Conservation (phyloP, 2,329 filamentous ascomycete genomes). For the Fusarium sp. region DNA sequence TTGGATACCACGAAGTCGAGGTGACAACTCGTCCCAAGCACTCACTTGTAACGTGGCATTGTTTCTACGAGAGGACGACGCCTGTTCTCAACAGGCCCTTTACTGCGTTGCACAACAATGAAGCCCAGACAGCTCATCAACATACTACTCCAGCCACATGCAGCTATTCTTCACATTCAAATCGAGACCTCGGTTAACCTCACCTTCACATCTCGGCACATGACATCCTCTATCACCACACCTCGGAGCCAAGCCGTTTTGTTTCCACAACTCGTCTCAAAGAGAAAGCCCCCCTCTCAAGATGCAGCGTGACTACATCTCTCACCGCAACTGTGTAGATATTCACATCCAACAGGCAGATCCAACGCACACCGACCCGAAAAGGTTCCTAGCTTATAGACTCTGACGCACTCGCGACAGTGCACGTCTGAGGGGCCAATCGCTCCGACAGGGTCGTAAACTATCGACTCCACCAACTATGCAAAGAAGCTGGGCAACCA, state of each 20-base stretch:
- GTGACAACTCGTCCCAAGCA: background rate
- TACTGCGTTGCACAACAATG: background rate
- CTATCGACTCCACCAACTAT: conserved; percentile 2
- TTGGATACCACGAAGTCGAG: background rate
- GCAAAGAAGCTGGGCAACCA: background rate
- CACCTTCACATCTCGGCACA: background rate
- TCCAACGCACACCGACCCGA: conserved; percentile 3
- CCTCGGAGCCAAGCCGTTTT: background rate
- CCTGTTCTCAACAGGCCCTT: background rate
- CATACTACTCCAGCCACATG: background rate
- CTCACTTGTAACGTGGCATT: background rate
- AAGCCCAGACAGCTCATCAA: background rate
- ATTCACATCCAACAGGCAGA: conserved; percentile 20
- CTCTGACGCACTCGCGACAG: conserved; percentile 22
- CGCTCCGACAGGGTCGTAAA: conserved; percentile 10
- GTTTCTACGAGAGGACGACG: background rate
- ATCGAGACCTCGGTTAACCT: background rate
- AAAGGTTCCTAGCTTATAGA: conserved; percentile 16
- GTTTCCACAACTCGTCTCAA: background rate
- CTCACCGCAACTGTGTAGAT: conserved; percentile 17
- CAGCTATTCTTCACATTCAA: background rate
- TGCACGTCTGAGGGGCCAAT: conserved; percentile 24
- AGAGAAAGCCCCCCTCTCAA: background rate
- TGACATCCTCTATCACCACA: background rate
- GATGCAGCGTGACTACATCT: conserved; percentile 2